A percentile compares a stretch with the other conserved stretches of the same genome.
Conservation (phyloP, 2,329 filamentous ascomycete species). For the Fusarium transvaalense region DNA sequence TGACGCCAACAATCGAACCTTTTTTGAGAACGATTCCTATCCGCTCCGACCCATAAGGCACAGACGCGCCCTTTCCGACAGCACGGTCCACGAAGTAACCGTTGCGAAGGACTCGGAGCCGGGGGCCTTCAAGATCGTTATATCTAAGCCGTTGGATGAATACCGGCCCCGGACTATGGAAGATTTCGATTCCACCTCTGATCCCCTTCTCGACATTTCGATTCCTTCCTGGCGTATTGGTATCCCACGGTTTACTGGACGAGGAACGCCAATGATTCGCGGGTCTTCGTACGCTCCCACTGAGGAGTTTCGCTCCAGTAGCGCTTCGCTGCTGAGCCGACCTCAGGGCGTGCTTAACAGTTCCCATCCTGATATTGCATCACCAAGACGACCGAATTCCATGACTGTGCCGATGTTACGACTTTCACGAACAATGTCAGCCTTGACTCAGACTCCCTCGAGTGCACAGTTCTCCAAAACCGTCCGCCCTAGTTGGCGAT, state of each 20-base stretch:
- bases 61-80: constrained; percentile 79
- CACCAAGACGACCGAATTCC: constrained; percentile 54
- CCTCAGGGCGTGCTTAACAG: constrained; percentile 50
- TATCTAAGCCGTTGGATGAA: constrained; percentile 76
- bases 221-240: constrained; percentile 90
- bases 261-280: constrained; percentile 81
- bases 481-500: constrained; percentile 62
- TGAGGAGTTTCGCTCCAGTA: constrained; percentile 76
- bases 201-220: constrained; percentile 75
- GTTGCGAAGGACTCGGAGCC: constrained; percentile 67
- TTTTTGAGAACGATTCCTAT: constrained; percentile 47
- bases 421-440: constrained; percentile 41
- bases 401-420: constrained; percentile 55
- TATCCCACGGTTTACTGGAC: constrained; percentile 81
- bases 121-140: constrained; percentile 83
- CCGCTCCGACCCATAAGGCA: constrained; percentile 54
- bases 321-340: constrained; percentile 61
- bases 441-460: constrained; percentile 49
- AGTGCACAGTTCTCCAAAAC: constrained; percentile 58
- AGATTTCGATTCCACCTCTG: constrained; percentile 59
- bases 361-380: constrained; percentile 45
- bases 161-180: constrained; percentile 73
- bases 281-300: constrained; percentile 84
- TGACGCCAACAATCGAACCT: constrained; percentile 50
- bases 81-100: constrained; percentile 76